These are phyloP conservation scores for Trichoderma brevicompactum DNA, from an alignment of 2,329 filamentous ascomycete species.

Conservation along the genomic window DNA sequence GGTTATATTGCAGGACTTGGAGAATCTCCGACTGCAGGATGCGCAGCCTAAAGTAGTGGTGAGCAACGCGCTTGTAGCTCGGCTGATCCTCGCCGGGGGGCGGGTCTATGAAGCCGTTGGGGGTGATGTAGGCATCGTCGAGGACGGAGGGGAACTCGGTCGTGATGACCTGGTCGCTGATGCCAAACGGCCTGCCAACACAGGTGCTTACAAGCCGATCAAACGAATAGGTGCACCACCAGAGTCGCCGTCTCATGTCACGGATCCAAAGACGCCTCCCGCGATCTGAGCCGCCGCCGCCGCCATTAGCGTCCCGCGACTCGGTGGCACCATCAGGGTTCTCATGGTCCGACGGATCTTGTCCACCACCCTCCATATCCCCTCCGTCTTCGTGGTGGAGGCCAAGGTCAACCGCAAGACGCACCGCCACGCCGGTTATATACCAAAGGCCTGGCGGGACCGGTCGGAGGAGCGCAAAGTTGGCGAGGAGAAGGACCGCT, in stretches of 20 bases:
- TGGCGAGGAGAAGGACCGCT: constrained; percentile 86
- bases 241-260: constrained; percentile 82
- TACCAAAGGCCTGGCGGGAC: constrained; percentile 96
- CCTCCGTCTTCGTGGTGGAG: constrained; percentile 90
- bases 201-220: constrained; percentile 95
- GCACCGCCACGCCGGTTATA: constrained; percentile 90
- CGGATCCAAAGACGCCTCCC: constrained; percentile 80
- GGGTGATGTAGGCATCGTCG: constrained; percentile 87
- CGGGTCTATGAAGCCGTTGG: constrained; percentile 70
- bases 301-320: constrained; percentile 34
- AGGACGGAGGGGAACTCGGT: constrained; percentile 90
- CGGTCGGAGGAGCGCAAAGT: constrained; percentile 87
- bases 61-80: constrained; percentile 87
- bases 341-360: constrained; percentile 46
- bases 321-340: constrained; percentile 42
- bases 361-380: constrained; percentile 62
- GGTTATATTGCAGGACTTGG: constrained; percentile 90
- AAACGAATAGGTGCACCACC: constrained; percentile 97
- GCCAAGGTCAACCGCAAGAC: constrained; percentile 87
- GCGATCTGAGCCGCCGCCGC: constrained; percentile 51
- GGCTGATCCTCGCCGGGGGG: constrained; percentile 62
- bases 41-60: constrained; percentile 89
- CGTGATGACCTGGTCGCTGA: constrained; percentile 95
- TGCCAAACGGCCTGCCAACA: constrained; percentile 89
- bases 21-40: constrained; percentile 93